Percentiles rank a stretch among this genome's conserved stretches.
Conservation (phyloP, 805 yeast genomes). For the Saccharomyces mikatae region DNA sequence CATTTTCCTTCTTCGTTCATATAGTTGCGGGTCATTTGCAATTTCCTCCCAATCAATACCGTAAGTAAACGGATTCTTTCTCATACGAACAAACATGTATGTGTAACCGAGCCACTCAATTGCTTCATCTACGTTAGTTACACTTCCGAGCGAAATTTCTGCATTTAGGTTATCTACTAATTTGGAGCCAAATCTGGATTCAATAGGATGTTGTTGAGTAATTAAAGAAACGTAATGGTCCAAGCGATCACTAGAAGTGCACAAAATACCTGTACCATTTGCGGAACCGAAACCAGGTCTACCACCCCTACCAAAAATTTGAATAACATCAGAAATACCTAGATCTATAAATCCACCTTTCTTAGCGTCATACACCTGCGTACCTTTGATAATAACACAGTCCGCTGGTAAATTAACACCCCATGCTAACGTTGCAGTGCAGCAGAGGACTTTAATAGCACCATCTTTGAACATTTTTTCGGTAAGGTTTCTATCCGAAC, state of each 20-base stretch:
- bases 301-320: constrained; percentile 98
- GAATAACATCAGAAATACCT: constrained; percentile 94
- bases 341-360: constrained; percentile 91
- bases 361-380: constrained; percentile 89
- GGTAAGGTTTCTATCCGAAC: constrained; percentile 81
- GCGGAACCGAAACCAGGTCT: constrained; percentile 87
- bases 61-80: constrained; percentile 84
- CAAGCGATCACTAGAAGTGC: constrained; percentile 72
- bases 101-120: constrained; percentile 98
- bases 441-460: constrained; percentile 78
- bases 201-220: constrained; percentile 94
- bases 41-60: constrained; percentile 86
- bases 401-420: constrained; percentile 99
- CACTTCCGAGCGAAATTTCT: constrained; percentile 91
- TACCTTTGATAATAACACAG: constrained; percentile 91
- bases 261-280: constrained; percentile 84
- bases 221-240: constrained; percentile 84
- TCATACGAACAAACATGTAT: constrained; percentile 88
- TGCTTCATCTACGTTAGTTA: constrained; percentile 89
- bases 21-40: constrained; percentile 71
- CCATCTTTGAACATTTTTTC: constrained; percentile 84
- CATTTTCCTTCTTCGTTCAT: constrained; percentile 66
- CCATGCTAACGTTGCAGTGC: constrained; percentile 99
- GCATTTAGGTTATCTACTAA: constrained; percentile 91
- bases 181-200: constrained; percentile 68